Evolutionary conservation across 108 stramenopile genomes (phyloP), one percentile per base, ranked within the genome.

Genomic region (Pseudonitzschia multiseries): DNA sequence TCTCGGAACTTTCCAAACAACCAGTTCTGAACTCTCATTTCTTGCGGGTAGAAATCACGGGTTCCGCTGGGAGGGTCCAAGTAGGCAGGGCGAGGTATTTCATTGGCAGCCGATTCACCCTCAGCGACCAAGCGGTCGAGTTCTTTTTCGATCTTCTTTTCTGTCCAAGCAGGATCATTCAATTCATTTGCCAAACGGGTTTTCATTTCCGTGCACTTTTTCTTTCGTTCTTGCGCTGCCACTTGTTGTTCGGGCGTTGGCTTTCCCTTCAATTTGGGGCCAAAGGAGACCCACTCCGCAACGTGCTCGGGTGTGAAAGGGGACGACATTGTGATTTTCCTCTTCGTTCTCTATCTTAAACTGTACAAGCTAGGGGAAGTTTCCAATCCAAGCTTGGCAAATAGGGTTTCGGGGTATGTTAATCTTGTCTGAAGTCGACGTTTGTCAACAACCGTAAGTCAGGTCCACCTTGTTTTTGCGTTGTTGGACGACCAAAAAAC

Each of bases 21-120:
- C 96, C 96, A 98, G n/a, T 74, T 88, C 24, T 86, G 90, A 10
- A 95, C 76, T 12, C 94, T 87, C 84, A 95, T 90, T 51, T 97
- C 96, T 51, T 85, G 82, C 21, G 97, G 97, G 73, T 97, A 97
- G 67, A 99, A 96, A 81, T 99, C 98, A 10, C 98, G 89, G 22
- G 97, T 97, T 51, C 98, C 98, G 68, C 92, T 92, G 43, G 92
- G 91, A 18, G 94, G 91, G 40, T 92, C 82, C 52, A 83, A 51
- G 50, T 77, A 78, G 51, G 50, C 74, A 12, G 75, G 73, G 17
- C 75, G 50, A 59, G 57, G 29, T 59, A 59, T 59, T 10, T 62
- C 61, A 0, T 60, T 61, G 27, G 33, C 50, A 2, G 41, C 74
- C 24, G 60, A 67, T 46, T 73, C 74, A 22, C 44, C 36, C 26